Evolutionary conservation across 345 rosid genomes (phyloP).

Genomic region (Eucalyptus melliodora): DNA sequence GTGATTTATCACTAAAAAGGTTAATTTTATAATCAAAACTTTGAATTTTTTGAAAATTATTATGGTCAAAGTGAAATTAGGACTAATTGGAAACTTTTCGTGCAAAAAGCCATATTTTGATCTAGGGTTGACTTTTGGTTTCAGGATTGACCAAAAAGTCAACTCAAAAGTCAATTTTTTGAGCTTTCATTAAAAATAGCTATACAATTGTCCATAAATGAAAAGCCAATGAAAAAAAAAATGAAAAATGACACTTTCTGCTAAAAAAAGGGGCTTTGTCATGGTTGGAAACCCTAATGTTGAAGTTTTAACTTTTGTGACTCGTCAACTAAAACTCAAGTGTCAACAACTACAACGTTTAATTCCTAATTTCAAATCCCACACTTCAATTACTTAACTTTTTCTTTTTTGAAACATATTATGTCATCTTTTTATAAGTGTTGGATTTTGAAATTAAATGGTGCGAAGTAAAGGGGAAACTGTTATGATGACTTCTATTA

Average conservation of each 20-base stretch:
- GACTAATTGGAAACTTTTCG: neutral
- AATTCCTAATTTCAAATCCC: neutral
- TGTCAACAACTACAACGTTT: neutral
- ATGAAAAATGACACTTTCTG: neutral
- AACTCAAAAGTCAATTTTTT: neutral
- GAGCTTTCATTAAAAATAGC: neutral
- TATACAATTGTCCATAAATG: too few species aligned
- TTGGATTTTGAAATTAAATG: neutral
- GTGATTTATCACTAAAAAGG: neutral
- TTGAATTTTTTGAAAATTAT: too few species aligned
- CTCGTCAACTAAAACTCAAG: neutral
- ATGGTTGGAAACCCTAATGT: neutral
- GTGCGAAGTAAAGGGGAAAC: neutral
- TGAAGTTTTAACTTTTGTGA: too few species aligned
- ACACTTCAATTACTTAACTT: neutral
- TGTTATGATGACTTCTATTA: neutral
- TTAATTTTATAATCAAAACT: too few species aligned
- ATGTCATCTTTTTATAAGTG: neutral
- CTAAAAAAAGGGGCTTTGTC: rapidly evolving
- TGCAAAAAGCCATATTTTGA: neutral
- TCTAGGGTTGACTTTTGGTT: neutral
- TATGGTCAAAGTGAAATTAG: neutral
- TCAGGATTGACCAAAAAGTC: neutral
- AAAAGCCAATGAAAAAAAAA: too few species aligned
- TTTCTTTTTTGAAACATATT: neutral